Evolutionary conservation across 352 stramenopile species (phyloP).

Genomic region (Saprolegnia diclina): DNA sequence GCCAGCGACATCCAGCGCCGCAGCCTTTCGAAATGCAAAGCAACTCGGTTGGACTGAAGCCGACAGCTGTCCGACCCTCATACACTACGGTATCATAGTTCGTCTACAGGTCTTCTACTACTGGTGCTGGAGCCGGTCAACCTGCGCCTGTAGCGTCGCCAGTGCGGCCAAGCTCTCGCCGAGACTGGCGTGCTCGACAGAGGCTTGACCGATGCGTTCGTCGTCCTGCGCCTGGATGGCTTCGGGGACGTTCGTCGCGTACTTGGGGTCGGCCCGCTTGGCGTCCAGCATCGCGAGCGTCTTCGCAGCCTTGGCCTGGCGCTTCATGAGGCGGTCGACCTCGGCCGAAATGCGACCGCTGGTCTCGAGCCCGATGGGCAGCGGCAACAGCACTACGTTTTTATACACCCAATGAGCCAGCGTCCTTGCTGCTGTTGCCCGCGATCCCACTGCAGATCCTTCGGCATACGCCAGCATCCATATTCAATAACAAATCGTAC

Average conservation of each 20-base stretch:
- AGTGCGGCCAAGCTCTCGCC: conserved; percentile 15
- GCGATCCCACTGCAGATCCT: too few species aligned
- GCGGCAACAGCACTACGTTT: conserved; percentile 48
- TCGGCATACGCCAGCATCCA: background rate
- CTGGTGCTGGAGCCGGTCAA: background rate
- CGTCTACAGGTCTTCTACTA: background rate
- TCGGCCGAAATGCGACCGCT: conserved; percentile 54
- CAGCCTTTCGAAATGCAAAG: too few species aligned
- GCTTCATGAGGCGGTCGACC: conserved; percentile 60
- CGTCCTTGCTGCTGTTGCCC: background rate
- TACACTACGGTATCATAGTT: too few species aligned
- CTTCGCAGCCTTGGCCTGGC: conserved; percentile 45
- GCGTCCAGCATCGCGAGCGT: conserved; percentile 40
- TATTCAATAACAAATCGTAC: background rate
- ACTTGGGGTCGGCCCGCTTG: conserved; percentile 45
- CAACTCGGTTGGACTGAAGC: too few species aligned
- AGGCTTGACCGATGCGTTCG: conserved; percentile 35
- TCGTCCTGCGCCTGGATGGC: conserved; percentile 45
- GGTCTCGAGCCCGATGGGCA: conserved; percentile 62
- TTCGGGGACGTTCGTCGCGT: conserved; percentile 62
- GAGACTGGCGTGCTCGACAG: conserved; percentile 15
- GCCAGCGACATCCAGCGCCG: too few species aligned
- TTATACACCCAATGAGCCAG: background rate
- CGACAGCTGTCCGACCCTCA: too few species aligned
- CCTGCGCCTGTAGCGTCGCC: background rate